These are phyloP conservation scores for Saccharomycodes ludwigii DNA, from an alignment of 805 yeast species.

Conservation along the genomic window DNA sequence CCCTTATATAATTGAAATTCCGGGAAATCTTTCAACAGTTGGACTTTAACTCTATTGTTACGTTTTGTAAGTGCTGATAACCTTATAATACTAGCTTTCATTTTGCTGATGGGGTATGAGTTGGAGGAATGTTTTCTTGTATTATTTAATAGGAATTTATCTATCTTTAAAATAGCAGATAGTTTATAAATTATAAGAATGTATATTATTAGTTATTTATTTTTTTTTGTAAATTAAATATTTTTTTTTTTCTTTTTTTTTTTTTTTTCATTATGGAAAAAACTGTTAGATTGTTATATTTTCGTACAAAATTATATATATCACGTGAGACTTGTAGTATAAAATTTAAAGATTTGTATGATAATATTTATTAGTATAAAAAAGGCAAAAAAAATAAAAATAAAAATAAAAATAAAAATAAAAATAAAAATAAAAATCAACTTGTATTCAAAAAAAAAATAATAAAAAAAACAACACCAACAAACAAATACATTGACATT, in stretches of 20 bases:
- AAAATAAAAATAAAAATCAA: constrained; percentile 3
- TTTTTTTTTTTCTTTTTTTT: too few relatives aligned
- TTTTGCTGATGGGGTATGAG: background rate
- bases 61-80: constrained; percentile 37
- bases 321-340: background rate
- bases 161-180: too few relatives aligned
- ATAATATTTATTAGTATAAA: too few relatives aligned
- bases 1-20: constrained; percentile 51
- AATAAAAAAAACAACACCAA: constrained; percentile 10
- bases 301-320: background rate
- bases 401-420: background rate
- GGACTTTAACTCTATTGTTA: constrained; percentile 52
- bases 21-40: constrained; percentile 56
- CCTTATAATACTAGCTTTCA: constrained; percentile 25
- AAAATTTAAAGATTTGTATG: too few relatives aligned
- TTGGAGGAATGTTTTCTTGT: background rate
- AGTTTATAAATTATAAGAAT: too few relatives aligned
- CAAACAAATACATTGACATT: constrained; percentile 19
- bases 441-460: too few relatives aligned
- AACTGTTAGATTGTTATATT: too few relatives aligned
- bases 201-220: too few relatives aligned
- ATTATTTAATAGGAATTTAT: too few relatives aligned
- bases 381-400: constrained; percentile 1
- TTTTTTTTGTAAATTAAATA: too few relatives aligned
- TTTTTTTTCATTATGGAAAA: too few relatives aligned